A percentile compares a stretch with the other conserved stretches of the same genome.
Conservation (phyloP, 768 basidiomycete species). For the Boletus edulis region DNA sequence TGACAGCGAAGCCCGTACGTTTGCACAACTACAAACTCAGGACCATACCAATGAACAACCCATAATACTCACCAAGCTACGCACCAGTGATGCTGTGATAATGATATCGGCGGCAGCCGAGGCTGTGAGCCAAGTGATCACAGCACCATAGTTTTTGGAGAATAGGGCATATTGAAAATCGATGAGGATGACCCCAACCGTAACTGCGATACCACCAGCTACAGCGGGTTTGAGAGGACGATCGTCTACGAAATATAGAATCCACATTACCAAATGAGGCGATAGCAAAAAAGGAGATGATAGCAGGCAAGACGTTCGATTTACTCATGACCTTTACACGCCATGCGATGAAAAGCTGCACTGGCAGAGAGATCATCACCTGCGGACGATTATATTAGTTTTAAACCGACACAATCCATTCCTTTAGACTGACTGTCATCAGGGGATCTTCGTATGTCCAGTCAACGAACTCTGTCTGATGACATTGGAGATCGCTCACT, state of each 20-base stretch:
- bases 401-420: not conserved
- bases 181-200: slow-evolving; percentile 31
- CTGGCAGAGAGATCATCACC: slow-evolving; percentile 44
- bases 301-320: slow-evolving; percentile 23
- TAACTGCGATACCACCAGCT: slow-evolving; percentile 37
- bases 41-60: not conserved
- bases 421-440: slow-evolving; percentile 35
- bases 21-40: slow-evolving; percentile 31
- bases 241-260: not conserved
- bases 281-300: slow-evolving; percentile 21
- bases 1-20: slow-evolving; percentile 41
- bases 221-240: not conserved
- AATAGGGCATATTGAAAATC: slow-evolving; percentile 33
- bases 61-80: slow-evolving; percentile 36
- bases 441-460: slow-evolving; percentile 37
- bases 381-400: slow-evolving; percentile 11
- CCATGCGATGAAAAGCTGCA: slow-evolving; percentile 50
- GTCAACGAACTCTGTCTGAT: not conserved
- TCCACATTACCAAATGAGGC: slow-evolving; percentile 7
- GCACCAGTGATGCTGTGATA: slow-evolving; percentile 43
- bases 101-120: slow-evolving; percentile 40
- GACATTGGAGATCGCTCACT: not conserved
- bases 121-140: slow-evolving; percentile 42
- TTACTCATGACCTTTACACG: slow-evolving; percentile 36
- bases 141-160: slow-evolving; percentile 31